Base-by-base conservation (phyloP, 345 rosid genomes). In the Triadica sebifera region DNA sequence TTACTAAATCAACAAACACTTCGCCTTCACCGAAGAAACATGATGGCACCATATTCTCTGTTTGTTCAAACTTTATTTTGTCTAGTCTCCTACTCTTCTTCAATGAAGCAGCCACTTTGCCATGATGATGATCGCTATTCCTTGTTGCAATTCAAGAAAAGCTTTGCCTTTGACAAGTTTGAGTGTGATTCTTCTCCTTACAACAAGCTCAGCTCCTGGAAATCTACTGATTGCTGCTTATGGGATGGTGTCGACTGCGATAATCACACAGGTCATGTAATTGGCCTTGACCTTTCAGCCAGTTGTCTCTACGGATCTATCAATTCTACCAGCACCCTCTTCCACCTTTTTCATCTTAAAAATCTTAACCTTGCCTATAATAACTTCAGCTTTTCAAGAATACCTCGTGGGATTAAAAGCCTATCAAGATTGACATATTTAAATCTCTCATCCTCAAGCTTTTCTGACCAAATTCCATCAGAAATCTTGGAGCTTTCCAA, bases 211-310 rank as follows among this genome's bases (percentile, higher is more conserved):
- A 19, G 5, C 8, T 74, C 72, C 1, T 74, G 72, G 77, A 9
- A 15, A 38, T 16, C 13, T 3, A 19, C 19, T 58, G 73, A 75
- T 49, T 75, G 68, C 20, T 75, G 78, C 67, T 49, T 12, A 5
- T 73, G 83, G 80, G 78, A 76, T 50, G 80, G 78, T 3, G 49
- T 71, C 37, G 71, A 72, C 47, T 72, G 74, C 5, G 67, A 76
- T 37, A 4, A 3, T 34, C 0, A 19, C 24, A 13, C 65, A 13
- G 50, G 60, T 47, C 74, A 69, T 68, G 38, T 70, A 25, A 65
- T 70, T 10, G 34, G 63, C 45, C 72, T 69, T 69, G 74, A 69
- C 52, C 75, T 57, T 58, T 45, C 72, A 3, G n/a, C 38, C 68
- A 67, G 67, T 45, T 56, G 64, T 16, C 74, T 77, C 17, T 58